Conservation (phyloP, 306 rosid genomes). For the Dicorynia guianensis region DNA sequence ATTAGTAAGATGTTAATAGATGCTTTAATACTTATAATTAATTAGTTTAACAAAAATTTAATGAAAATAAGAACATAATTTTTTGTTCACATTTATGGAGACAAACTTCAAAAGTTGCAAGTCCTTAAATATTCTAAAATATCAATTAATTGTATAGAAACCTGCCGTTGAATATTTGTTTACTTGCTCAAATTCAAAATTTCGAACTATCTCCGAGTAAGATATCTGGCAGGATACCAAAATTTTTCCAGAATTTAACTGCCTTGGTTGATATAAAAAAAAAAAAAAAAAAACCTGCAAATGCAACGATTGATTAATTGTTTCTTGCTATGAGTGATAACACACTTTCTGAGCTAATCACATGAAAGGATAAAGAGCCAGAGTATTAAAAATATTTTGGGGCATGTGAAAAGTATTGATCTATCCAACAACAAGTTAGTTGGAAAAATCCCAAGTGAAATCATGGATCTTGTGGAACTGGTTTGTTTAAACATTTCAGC, state of each 20-base stretch:
- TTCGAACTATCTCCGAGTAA: conserved; percentile 18
- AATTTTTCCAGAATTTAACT: conserved; percentile 23
- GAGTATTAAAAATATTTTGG: conserved; percentile 13
- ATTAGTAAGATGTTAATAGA: too few relatives aligned
- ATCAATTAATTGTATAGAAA: conserved; percentile 11
- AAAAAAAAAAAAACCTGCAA: background rate
- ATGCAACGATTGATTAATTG: conserved; percentile 11
- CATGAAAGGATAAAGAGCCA: conserved; percentile 38
- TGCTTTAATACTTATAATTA: too few relatives aligned
- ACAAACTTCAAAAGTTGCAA: background rate
- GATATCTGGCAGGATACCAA: conserved; percentile 3
- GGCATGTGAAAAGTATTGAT: conserved; percentile 33
- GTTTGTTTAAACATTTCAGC: conserved; percentile 34
- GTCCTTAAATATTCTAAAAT: background rate
- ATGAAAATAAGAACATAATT: too few relatives aligned
- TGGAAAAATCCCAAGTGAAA: conserved; percentile 37
- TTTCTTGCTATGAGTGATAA: conserved; percentile 42
- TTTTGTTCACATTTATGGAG: too few relatives aligned
- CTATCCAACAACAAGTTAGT: conserved; percentile 39
- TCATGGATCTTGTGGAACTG: conserved; percentile 15
- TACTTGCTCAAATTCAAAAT: background rate
- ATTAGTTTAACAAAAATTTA: too few relatives aligned
- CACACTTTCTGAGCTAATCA: too few relatives aligned
- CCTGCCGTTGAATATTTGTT: background rate
- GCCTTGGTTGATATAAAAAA: conserved; percentile 14